These are phyloP conservation scores for Aphanomyces euteiches DNA, from an alignment of 352 stramenopile genomes.

Conservation along the genomic window DNA sequence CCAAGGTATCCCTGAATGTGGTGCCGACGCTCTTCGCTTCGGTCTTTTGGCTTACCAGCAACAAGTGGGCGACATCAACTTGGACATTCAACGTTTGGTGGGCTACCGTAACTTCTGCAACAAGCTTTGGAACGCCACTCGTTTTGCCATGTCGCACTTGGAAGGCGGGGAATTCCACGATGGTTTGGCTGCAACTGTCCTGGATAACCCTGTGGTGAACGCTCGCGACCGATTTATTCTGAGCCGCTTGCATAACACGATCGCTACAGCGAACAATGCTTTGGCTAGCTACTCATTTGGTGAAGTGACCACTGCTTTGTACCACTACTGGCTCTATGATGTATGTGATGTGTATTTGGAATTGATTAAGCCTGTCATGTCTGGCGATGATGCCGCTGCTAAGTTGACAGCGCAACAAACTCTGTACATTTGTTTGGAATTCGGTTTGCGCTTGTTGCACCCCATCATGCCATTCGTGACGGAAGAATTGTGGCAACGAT, in stretches of 20 bases:
- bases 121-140: constrained; percentile 99
- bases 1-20: constrained; percentile 98
- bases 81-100: constrained; percentile 99
- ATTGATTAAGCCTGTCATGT: constrained; percentile 97
- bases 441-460: constrained; percentile 90
- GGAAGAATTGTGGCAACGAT: constrained; percentile 89
- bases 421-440: constrained; percentile 82
- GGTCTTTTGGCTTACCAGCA: constrained; percentile 95
- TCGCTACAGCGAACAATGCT: constrained; percentile 61
- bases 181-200: constrained; percentile 53
- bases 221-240: constrained; percentile 77
- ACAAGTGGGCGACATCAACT: constrained; percentile 96
- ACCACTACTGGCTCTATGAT: constrained; percentile 98
- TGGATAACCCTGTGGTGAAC: constrained; percentile 62
- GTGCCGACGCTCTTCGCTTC: constrained; percentile 97
- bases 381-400: constrained; percentile 66
- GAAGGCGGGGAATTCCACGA: constrained; percentile 59
- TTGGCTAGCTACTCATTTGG: constrained; percentile 96
- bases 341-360: constrained; percentile 99
- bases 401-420: constrained; percentile 80
- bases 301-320: constrained; percentile 91
- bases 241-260: constrained; percentile 64
- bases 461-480: constrained; percentile 98
- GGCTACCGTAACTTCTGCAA: constrained; percentile 99
- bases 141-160: constrained; percentile 97